Evolutionary conservation across 169 alveolate species (phyloP).

Genomic region (Plasmodium inui): DNA sequence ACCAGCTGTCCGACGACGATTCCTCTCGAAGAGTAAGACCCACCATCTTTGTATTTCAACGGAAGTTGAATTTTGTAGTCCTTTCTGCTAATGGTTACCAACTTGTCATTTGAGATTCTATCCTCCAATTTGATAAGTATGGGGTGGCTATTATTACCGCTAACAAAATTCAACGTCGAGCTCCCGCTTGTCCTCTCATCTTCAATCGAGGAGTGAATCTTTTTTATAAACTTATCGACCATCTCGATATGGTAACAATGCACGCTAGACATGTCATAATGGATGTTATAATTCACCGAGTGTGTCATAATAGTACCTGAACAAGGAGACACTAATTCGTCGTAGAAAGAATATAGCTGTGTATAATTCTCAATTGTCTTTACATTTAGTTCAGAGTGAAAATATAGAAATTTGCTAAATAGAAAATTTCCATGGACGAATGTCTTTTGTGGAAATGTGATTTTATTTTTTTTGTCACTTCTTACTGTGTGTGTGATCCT

Average conservation of each 20-base stretch:
- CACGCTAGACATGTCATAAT: constrained; percentile 25
- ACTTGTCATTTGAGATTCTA: background rate
- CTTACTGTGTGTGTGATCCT: constrained; percentile 33
- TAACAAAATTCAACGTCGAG: background rate
- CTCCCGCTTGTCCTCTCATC: background rate
- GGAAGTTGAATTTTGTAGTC: constrained; percentile 34
- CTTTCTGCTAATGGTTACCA: background rate
- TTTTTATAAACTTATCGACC: constrained; percentile 42
- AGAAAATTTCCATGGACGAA: constrained; percentile 53
- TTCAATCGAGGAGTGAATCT: background rate
- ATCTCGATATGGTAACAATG: constrained; percentile 46
- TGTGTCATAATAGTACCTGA: constrained; percentile 65
- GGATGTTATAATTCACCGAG: constrained; percentile 38
- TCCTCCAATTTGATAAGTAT: constrained; percentile 23
- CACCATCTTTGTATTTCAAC: constrained; percentile 15
- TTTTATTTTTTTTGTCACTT: constrained; percentile 9
- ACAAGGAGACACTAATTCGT: constrained; percentile 65
- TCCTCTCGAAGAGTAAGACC: constrained; percentile 7
- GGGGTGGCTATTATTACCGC: background rate
- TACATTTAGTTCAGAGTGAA: constrained; percentile 32
- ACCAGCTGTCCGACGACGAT: constrained; percentile 34
- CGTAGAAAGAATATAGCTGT: constrained; percentile 1
- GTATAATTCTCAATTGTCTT: constrained; percentile 33
- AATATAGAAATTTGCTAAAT: constrained; percentile 11
- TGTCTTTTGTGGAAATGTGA: constrained; percentile 26